phyloP scores from a whole-genome alignment of 345 rosid genomes.

The Ailanthus altissimus region DNA sequence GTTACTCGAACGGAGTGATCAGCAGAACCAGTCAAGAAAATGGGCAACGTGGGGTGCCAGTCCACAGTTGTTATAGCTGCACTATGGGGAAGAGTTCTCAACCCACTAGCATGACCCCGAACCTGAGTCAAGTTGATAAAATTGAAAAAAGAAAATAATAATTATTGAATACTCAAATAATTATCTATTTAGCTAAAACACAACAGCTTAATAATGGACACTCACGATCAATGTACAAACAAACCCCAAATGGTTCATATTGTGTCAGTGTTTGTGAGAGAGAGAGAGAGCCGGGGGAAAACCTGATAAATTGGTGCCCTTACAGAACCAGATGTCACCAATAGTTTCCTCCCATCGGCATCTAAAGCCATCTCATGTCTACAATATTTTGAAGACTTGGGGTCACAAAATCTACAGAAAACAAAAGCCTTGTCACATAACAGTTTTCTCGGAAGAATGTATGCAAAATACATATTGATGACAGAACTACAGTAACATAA shows the following conservation, averaged over 20 bases:
- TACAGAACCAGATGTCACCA: conserved; percentile 56
- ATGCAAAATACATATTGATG: background rate
- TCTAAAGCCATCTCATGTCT: conserved; percentile 72
- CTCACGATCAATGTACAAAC: background rate
- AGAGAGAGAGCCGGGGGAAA: conserved; percentile 5
- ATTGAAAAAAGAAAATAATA: background rate
- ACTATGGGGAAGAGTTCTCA: conserved; percentile 59
- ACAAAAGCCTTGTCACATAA: background rate
- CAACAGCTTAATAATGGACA: background rate
- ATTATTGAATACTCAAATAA: background rate
- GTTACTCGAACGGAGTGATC: conserved; percentile 72
- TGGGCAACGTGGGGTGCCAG: conserved; percentile 74
- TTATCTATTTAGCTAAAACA: background rate
- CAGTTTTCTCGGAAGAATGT: background rate
- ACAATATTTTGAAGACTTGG: conserved; percentile 33
- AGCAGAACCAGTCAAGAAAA: conserved; percentile 69
- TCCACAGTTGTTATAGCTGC: conserved; percentile 67
- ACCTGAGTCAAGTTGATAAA: conserved; percentile 35
- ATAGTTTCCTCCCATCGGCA: conserved; percentile 49
- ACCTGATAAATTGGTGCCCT: conserved; percentile 73
- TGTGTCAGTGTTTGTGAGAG: background rate
- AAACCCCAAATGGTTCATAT: background rate
- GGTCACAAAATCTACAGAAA: conserved; percentile 38
- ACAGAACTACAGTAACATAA: background rate
- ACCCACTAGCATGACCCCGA: conserved; percentile 49